A percentile compares a stretch with the other conserved stretches of the same genome.
phyloP scores from a whole-genome alignment of 805 yeast genomes.

The Middelhovenomyces tepae region DNA sequence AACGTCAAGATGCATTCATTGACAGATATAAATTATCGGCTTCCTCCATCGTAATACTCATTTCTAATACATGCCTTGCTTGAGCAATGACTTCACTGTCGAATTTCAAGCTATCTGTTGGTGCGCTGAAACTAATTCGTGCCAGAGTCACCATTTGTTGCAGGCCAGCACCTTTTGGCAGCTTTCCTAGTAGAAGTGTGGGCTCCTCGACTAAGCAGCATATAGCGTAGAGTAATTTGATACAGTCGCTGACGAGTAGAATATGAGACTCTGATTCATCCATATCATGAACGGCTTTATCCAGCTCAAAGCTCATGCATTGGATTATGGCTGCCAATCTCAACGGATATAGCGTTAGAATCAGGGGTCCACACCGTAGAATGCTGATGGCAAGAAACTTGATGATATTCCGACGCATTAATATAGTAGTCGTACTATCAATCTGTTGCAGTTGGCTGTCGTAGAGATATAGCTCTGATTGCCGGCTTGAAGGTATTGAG shows the following conservation, averaged over 20 bases:
- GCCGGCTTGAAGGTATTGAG: too few relatives aligned
- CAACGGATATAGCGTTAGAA: constrained; percentile 3
- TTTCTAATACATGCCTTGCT: constrained; percentile 62
- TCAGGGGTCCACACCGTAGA: constrained; percentile 5
- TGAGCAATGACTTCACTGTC: constrained; percentile 55
- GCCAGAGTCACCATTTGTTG: constrained; percentile 21
- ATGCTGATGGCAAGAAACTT: constrained; percentile 4
- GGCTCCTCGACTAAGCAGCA: constrained; percentile 10
- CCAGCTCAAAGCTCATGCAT: constrained; percentile 10
- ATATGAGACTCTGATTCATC: constrained; percentile 1
- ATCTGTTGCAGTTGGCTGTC: constrained; percentile 4
- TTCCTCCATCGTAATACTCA: constrained; percentile 64
- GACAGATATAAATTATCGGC: constrained; percentile 66
- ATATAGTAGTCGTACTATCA: not conserved
- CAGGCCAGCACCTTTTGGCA: constrained; percentile 12
- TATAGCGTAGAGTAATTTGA: constrained; percentile 12
- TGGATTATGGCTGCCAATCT: constrained; percentile 6
- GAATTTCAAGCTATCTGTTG: constrained; percentile 33
- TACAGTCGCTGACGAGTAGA: constrained; percentile 10
- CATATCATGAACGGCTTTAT: constrained; percentile 5
- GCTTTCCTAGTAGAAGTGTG: constrained; percentile 4
- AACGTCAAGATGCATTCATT: constrained; percentile 38
- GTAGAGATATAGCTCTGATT: not conserved
- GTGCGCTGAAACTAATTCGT: constrained; percentile 20
- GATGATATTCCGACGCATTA: constrained; percentile 3